Evolutionary conservation across 1,284 basidiomycete genomes (phyloP).

Genomic region (Microbotryum intermedium): DNA sequence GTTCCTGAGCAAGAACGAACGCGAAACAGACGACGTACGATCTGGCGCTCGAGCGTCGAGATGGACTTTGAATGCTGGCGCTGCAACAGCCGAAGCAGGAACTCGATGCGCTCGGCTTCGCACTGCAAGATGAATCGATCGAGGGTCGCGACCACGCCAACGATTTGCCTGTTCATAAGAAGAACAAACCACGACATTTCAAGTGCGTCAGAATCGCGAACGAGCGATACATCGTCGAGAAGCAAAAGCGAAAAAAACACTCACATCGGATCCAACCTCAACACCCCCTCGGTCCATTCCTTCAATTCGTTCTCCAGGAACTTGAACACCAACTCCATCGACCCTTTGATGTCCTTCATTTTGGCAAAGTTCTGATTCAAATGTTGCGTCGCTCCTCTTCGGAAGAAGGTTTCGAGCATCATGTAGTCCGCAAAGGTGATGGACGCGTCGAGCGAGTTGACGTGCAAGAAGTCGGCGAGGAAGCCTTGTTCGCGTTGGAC

Average conservation of each 20-base stretch:
- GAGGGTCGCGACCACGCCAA: conserved; percentile 70
- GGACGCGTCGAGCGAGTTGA: conserved; percentile 61
- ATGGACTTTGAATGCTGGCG: conserved; percentile 63
- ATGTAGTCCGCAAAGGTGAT: conserved; percentile 94
- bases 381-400: conserved; percentile 68
- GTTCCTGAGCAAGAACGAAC: background rate
- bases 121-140: conserved; percentile 72
- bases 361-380: conserved; percentile 49
- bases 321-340: conserved; percentile 91
- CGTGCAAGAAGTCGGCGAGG: conserved; percentile 82
- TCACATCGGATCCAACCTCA: conserved; percentile 69
- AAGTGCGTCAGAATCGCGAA: background rate
- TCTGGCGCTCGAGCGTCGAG: conserved; percentile 17
- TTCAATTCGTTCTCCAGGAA: conserved; percentile 79
- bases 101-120: conserved; percentile 66
- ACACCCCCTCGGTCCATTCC: conserved; percentile 68
- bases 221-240: no score
- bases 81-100: conserved; percentile 62
- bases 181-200: no score
- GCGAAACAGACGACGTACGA: conserved; percentile 3
- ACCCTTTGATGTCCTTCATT: conserved; percentile 68
- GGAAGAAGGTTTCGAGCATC: conserved; percentile 87
- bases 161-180: conserved; percentile 59
- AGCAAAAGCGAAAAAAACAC: conserved; percentile 36
- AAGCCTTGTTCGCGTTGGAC: conserved; percentile 79